phyloP scores from a whole-genome alignment of 169 alveolate genomes.

The Plasmodium fragile region DNA sequence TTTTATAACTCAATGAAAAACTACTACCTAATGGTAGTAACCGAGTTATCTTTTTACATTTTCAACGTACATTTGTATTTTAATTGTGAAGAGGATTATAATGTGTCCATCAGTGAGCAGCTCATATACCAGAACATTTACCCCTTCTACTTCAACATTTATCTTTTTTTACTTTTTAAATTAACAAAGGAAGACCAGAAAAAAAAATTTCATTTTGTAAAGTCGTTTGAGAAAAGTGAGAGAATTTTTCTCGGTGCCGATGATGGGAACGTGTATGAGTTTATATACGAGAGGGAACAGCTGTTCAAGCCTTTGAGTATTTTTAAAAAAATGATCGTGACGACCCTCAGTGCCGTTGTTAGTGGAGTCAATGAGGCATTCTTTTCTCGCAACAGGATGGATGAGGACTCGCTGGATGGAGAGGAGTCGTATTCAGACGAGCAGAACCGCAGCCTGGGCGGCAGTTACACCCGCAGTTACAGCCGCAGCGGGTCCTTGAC shows the following conservation, averaged over 20 bases:
- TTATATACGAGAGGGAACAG: conserved; percentile 34
- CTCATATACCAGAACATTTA: conserved; percentile 34
- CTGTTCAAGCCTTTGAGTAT: conserved; percentile 20
- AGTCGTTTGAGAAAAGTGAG: conserved; percentile 45
- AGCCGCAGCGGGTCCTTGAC: background rate
- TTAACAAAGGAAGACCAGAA: conserved; percentile 5
- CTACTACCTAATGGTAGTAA: conserved; percentile 49
- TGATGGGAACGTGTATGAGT: conserved; percentile 71
- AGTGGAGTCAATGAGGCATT: conserved; percentile 28
- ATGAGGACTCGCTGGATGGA: background rate
- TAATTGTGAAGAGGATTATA: conserved; percentile 71
- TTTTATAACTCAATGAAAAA: conserved; percentile 52
- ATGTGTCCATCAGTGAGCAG: conserved; percentile 29
- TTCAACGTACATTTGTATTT: conserved; percentile 65
- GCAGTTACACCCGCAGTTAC: background rate
- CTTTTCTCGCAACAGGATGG: background rate
- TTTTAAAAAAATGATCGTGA: conserved; percentile 19
- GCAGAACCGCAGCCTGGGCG: background rate
- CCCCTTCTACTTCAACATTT: conserved; percentile 72
- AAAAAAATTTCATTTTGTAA: background rate
- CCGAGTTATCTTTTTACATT: conserved; percentile 41
- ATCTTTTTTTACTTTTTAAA: conserved; percentile 35
- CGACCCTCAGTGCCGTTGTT: background rate
- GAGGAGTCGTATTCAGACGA: background rate
- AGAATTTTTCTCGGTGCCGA: conserved; percentile 33